Evolutionary conservation across 2,329 filamentous ascomycete genomes (phyloP).

Genomic region (Tolypocladium sp.): DNA sequence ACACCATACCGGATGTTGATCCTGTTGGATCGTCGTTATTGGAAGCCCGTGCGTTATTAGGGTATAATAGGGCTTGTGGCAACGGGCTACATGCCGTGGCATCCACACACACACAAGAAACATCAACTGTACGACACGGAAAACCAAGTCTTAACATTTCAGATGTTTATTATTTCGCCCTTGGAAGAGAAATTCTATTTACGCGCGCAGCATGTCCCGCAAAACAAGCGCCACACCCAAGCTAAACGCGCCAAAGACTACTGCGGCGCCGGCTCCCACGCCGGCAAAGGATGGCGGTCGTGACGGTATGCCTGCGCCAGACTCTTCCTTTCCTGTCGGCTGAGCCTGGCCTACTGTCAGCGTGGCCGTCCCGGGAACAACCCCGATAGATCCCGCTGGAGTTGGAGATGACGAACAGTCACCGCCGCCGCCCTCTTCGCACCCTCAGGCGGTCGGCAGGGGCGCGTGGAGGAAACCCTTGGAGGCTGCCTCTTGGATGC

Average conservation of each 20-base stretch:
- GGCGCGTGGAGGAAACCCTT: conserved; percentile 12
- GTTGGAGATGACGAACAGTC: neutral
- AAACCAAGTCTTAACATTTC: too few relatives aligned
- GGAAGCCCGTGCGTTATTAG: neutral
- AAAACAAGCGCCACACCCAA: neutral
- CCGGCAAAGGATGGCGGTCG: neutral
- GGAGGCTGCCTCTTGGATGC: conserved; percentile 16
- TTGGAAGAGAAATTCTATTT: neutral
- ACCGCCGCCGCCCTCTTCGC: neutral
- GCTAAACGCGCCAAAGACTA: neutral
- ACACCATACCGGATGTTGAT: conserved; percentile 12
- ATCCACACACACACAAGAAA: too few relatives aligned
- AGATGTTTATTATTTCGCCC: neutral
- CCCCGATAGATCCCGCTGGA: neutral
- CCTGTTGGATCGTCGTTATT: neutral
- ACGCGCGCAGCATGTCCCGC: neutral
- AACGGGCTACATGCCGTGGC: neutral
- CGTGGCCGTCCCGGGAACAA: neutral
- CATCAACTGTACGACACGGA: too few relatives aligned
- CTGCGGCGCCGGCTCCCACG: neutral
- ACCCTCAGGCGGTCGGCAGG: neutral
- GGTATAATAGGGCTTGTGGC: neutral
- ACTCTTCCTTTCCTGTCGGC: neutral
- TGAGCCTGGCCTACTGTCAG: neutral
- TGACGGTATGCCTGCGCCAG: neutral